Percentiles rank a stretch among this genome's conserved stretches.
phyloP scores from a whole-genome alignment of 306 rosid species.

The Begonia masoniana region DNA sequence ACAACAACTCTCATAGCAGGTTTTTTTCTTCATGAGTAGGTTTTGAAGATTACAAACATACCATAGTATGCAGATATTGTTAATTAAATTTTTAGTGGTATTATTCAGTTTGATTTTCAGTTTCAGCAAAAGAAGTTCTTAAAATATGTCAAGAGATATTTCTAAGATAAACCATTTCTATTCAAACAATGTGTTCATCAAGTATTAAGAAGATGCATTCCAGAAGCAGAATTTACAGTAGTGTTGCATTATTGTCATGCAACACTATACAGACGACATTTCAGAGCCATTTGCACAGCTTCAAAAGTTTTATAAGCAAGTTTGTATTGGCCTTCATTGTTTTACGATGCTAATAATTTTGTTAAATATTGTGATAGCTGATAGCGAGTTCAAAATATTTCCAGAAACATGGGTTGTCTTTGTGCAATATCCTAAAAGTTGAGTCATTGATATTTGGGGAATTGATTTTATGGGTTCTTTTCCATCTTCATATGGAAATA shows the following conservation, averaged over 20 bases:
- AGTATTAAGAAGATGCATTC: neutral
- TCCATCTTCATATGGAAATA: too few relatives aligned
- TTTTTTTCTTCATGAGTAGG: too few relatives aligned
- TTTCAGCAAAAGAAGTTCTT: neutral
- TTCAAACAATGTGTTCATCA: neutral
- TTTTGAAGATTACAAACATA: too few relatives aligned
- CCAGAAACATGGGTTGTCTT: neutral
- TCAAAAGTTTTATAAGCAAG: neutral
- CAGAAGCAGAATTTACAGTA: neutral
- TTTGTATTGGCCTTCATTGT: neutral
- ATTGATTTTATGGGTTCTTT: too few relatives aligned
- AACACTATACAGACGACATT: neutral
- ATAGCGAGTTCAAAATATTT: neutral
- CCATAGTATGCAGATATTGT: neutral
- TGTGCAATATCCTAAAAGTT: too few relatives aligned
- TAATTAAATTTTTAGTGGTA: neutral
- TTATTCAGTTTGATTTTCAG: neutral
- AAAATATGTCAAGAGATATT: neutral
- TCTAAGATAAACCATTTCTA: neutral
- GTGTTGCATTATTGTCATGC: neutral
- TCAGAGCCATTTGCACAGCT: neutral
- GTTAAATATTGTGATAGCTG: neutral
- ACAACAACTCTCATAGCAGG: too few relatives aligned
- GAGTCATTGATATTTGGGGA: too few relatives aligned
- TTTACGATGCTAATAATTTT: neutral